phyloP scores from a whole-genome alignment of 2,329 filamentous ascomycete genomes.

The Catunica adiposa region DNA sequence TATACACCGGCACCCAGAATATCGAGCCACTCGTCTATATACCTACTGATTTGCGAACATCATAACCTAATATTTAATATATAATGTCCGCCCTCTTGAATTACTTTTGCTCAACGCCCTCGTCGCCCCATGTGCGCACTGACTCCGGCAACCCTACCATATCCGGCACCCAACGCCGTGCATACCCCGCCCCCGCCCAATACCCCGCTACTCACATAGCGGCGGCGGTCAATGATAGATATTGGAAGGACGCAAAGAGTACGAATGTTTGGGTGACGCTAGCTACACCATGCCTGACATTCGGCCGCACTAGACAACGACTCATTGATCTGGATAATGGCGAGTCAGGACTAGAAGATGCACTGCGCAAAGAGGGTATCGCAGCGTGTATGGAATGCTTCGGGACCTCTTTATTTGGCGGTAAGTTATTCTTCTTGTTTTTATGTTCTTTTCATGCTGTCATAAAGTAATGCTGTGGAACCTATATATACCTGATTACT shows the following conservation, averaged over 20 bases:
- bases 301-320: conserved; percentile 11
- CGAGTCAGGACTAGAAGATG: conserved; percentile 9
- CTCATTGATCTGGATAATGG: conserved; percentile 13
- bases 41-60: not conserved
- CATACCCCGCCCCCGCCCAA: not conserved
- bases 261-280: conserved; percentile 10
- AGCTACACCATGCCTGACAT: conserved; percentile 11
- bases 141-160: not conserved
- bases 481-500: not conserved
- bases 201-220: not conserved
- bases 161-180: not conserved
- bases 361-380: conserved; percentile 10
- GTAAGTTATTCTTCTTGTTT: not conserved
- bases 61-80: not conserved
- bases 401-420: conserved; percentile 6
- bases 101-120: not conserved
- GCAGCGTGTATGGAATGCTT: conserved; percentile 10
- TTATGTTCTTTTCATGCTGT: no score
- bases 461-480: no score
- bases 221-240: not conserved
- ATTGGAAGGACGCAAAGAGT: conserved; percentile 9
- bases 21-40: not conserved
- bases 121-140: not conserved
- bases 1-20: not conserved
- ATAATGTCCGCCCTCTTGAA: conserved; percentile 2